Conservation (phyloP, 2,329 filamentous ascomycete species). For the Cladophialophora carrionii region DNA sequence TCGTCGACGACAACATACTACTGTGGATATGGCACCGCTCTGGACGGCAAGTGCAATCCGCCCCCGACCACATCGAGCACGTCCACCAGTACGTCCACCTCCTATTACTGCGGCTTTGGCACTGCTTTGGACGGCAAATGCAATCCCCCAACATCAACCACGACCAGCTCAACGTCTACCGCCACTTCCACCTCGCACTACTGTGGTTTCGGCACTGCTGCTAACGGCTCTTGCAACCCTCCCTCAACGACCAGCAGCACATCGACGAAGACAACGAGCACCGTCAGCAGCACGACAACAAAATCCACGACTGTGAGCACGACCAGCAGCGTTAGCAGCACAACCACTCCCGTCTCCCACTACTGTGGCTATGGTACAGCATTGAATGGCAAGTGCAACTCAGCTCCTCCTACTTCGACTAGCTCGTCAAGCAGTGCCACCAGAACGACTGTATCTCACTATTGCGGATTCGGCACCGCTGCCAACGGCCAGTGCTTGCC, state of each 20-base stretch:
- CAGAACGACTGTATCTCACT: slow-evolving; percentile 20
- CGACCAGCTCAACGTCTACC: slow-evolving; percentile 16
- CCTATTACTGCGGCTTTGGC: slow-evolving; percentile 25
- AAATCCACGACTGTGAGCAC: slow-evolving; percentile 15
- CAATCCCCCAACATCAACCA: slow-evolving; percentile 23
- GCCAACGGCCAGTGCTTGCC: slow-evolving; percentile 24
- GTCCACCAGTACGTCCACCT: slow-evolving; percentile 15
- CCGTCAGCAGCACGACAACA: slow-evolving; percentile 12
- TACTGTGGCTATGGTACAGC: slow-evolving; percentile 31
- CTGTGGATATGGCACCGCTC: slow-evolving; percentile 27
- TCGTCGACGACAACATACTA: slow-evolving; percentile 18
- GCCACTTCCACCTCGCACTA: slow-evolving; percentile 17
- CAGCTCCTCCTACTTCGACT: slow-evolving; percentile 20
- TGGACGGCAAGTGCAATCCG: slow-evolving; percentile 25
- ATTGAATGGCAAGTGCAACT: slow-evolving; percentile 30
- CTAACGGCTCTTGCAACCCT: slow-evolving; percentile 23
- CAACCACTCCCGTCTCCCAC: slow-evolving; percentile 22
- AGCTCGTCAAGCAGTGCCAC: slow-evolving; percentile 12
- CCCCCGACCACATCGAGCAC: slow-evolving; percentile 20
- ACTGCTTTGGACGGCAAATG: slow-evolving; percentile 29
- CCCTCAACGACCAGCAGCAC: slow-evolving; percentile 7
- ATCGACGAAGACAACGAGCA: slow-evolving; percentile 12
- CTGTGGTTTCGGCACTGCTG: slow-evolving; percentile 29
- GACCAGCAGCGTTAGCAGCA: slow-evolving; percentile 11
- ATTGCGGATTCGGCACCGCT: slow-evolving; percentile 27